Base-by-base conservation (phyloP, 2,329 filamentous ascomycete genomes). In the Tolypocladium amazonense region DNA sequence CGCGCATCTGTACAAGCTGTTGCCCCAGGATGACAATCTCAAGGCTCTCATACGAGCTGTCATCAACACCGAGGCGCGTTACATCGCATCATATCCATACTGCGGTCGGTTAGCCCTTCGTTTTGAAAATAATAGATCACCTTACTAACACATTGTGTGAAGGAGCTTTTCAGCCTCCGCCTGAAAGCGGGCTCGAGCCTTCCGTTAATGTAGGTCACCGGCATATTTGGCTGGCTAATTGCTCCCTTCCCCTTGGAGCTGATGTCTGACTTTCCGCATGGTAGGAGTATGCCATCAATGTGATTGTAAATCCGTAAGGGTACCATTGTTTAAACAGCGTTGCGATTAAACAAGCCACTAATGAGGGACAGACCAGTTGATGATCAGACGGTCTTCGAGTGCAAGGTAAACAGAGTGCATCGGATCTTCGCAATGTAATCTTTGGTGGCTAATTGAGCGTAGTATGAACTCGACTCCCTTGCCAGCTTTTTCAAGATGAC, bases 391-490 rank as follows among this genome's bases (percentile, higher is more conserved):
- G 67, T 69, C 0, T 69, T 69, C 39, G 67, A 69, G 56, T 69
- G 67, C 65, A 69, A 69, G 63, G 67, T 66, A 62, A 6, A 60
- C 33, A 23, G n/a, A 6, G 15, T 4, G 12, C 12, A 25, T 2
- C 15, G 25, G 7, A 23, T 3, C 18, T 18, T 25, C n/a, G 14
- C 15, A 14, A 2, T 6, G 53, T 1, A 25, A 18, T 15, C 20
- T 27, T 25, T 18, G 7, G 30, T 39, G 12, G 18, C 27, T 54
- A 8, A 57, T n/a, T 8, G 9, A 9, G 75, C 67, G 90, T 92
- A 96, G 75, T 96, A 93, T 73, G 92, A 96, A 74, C 83, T 96
- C 43, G 92, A 96, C 76, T 93, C 90, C 9, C 82, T 96, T 2
- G 91, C 91, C 0, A 86, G 89, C 52, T 96, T 96, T 72, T 80